Evolutionary conservation across 352 stramenopile genomes (phyloP).

Genomic region (Phytophthora ohioensis): DNA sequence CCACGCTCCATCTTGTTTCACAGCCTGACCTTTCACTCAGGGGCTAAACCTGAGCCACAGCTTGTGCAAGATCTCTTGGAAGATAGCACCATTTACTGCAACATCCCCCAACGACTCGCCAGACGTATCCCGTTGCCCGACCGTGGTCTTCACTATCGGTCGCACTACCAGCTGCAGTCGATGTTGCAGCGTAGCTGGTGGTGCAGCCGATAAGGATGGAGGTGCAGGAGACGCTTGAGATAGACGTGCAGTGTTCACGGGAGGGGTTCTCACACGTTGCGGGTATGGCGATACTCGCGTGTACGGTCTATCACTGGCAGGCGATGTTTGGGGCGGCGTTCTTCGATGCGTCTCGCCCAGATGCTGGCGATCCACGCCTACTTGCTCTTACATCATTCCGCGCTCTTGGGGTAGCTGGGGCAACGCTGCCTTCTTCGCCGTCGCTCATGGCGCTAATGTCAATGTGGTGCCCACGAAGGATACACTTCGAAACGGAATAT

Average conservation of each 20-base stretch:
- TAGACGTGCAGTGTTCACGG: background rate
- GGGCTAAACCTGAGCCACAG: background rate
- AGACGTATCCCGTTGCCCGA: background rate
- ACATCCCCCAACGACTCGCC: constrained; percentile 1
- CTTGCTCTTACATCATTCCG: no score
- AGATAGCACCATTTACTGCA: constrained; percentile 13
- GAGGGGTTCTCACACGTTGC: background rate
- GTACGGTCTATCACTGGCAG: background rate
- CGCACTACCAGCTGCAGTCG: background rate
- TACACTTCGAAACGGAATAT: no score
- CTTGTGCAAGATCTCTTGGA: constrained; percentile 11
- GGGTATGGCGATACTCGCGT: background rate
- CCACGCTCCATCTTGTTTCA: constrained; percentile 6
- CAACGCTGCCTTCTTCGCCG: no score
- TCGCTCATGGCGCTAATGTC: no score
- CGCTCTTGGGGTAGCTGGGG: no score
- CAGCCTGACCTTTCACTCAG: constrained; percentile 9
- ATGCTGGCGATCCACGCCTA: background rate
- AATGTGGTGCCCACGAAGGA: no score
- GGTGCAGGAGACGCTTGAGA: background rate
- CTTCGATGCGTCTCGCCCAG: background rate
- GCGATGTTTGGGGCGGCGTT: background rate
- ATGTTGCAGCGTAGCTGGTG: background rate
- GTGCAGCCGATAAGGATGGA: no score
- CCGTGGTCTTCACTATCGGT: background rate